Evolutionary conservation across 495 filamentous ascomycete genomes (phyloP), one percentile per base, ranked within the genome.

Genomic region (Tuber magnatum): DNA sequence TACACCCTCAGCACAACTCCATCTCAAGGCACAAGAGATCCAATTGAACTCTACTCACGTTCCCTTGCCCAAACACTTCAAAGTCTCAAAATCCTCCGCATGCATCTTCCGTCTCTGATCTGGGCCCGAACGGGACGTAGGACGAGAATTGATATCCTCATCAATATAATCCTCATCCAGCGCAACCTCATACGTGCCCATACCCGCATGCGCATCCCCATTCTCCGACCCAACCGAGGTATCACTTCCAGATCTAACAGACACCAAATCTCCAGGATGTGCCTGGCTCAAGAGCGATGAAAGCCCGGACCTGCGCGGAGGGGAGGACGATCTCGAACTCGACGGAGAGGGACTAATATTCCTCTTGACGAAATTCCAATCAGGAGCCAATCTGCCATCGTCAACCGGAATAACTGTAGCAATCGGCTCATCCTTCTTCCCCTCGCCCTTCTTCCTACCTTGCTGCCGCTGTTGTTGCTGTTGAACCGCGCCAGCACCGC

Each of bases 61-160:
- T 76, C 95, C 95, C 82, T 98, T 99, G 41, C 95, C 95, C 48
- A 99, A 89, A 82, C 94, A 97, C n/a, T 92, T 91, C n/a, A 99
- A 83, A 46, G 92, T 89, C 77, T 94, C 90, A 82, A 99, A 99
- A 83, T 99, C 96, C 1, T 89, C 88, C 16, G 94, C 90, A 24
- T 91, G 91, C 92, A 98, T 97, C 84, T 98, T 97, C 71, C 91
- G 90, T 2, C 65, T 35, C 20, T 75, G 42, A 2, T 35, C 56
- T 22, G 24, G n/a, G 7, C 80, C 78, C 68, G 83, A 83, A 22
- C 84, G 78, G 20, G 77, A 80, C 5, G 77, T 74, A 20, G 79
- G 76, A 10, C 84, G 82, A 12, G 75, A 76, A 39, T 76, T 73
- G n/a, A 89, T 88, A 77, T 91, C 92, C 35, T 91, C 86, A 81